phyloP scores from a whole-genome alignment of 768 basidiomycete genomes.

The Tylopilus vinaceipallidus region DNA sequence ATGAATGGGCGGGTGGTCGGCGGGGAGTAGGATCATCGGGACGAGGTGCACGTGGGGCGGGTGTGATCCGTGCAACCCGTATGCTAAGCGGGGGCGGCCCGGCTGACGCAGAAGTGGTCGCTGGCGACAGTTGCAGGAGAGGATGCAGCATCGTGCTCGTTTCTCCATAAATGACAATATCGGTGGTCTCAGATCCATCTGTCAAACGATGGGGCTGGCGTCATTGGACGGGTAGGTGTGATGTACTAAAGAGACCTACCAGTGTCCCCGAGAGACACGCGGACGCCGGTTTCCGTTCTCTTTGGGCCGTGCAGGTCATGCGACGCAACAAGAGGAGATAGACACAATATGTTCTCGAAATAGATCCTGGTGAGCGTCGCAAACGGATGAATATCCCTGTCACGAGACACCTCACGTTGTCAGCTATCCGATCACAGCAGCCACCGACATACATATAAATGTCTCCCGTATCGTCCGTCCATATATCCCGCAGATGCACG shows the following conservation, averaged over 20 bases:
- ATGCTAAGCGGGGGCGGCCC: conserved; percentile 34
- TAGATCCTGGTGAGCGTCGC: conserved; percentile 61
- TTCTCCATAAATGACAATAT: conserved; percentile 58
- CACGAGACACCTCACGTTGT: neutral
- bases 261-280: conserved; percentile 67
- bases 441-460: conserved; percentile 41
- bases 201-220: neutral
- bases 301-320: conserved; percentile 17
- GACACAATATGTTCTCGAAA: conserved; percentile 70
- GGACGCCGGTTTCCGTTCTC: conserved; percentile 56
- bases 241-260: conserved; percentile 34
- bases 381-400: conserved; percentile 68
- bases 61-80: conserved; percentile 56
- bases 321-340: conserved; percentile 36
- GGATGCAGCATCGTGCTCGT: conserved; percentile 16
- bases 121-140: conserved; percentile 8
- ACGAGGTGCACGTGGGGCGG: conserved; percentile 46
- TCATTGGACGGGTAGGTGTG: neutral
- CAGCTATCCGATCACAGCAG: neutral
- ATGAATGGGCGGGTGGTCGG: conserved; percentile 47
- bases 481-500: conserved; percentile 51
- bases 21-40: conserved; percentile 83
- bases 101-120: conserved; percentile 20
- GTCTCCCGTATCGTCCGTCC: conserved; percentile 57
- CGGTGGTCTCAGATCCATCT: conserved; percentile 71